Conservation (phyloP, 2,329 filamentous ascomycete species). For the Cercospora sojina region DNA sequence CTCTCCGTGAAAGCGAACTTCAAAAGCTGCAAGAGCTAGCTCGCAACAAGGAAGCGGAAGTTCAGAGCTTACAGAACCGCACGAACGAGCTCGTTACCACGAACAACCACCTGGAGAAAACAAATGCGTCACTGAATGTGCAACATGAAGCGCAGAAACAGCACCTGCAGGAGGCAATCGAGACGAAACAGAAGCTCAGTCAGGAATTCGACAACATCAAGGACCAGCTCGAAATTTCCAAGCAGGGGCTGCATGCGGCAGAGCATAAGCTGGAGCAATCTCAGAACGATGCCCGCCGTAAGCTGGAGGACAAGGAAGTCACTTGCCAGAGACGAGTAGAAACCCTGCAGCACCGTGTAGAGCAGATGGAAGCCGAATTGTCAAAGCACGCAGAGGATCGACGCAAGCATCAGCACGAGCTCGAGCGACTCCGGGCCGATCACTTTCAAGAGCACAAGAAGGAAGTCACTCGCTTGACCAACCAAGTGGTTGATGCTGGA, state of each 20-base stretch:
- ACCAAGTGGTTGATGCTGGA: neutral
- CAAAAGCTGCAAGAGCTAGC: neutral
- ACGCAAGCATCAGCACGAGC: neutral
- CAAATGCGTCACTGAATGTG: neutral
- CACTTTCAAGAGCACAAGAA: neutral
- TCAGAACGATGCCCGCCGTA: neutral
- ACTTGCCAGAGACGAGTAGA: slow-evolving; percentile 8
- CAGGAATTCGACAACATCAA: neutral
- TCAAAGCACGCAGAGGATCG: neutral
- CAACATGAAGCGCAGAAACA: slow-evolving; percentile 1
- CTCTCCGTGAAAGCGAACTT: neutral
- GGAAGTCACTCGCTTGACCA: neutral
- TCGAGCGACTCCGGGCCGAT: neutral
- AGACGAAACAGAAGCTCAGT: neutral
- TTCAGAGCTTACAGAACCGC: neutral
- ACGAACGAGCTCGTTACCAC: neutral
- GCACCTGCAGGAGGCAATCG: slow-evolving; percentile 3
- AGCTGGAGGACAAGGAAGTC: neutral
- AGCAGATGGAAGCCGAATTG: neutral
- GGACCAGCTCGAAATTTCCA: neutral
- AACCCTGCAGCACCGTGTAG: neutral
- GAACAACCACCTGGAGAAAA: neutral
- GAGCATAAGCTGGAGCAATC: neutral
- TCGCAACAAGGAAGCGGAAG: neutral
- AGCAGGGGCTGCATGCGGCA: neutral